Base-by-base conservation (phyloP, 2,329 filamentous ascomycete genomes). In the Balansia obtecta region DNA sequence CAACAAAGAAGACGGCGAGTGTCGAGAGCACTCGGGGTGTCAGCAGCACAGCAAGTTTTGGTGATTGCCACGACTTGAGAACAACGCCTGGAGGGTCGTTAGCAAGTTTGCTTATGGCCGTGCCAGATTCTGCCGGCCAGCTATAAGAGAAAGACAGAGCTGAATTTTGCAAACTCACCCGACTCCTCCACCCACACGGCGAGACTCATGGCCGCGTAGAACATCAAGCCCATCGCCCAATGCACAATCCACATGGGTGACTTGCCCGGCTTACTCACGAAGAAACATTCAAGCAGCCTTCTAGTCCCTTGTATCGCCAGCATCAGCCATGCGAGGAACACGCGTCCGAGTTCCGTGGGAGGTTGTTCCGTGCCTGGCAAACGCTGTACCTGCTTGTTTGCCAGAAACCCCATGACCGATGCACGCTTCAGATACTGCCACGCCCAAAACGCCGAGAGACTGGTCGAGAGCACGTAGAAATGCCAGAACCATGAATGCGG, bases 401-500 rank as follows among this genome's bases (percentile, higher is more conserved):
- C 63, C 66, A 81, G 61, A 15, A 64, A 60, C 30, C 65, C 64
- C 62, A 88, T 75, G 16, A 77, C 57, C 1, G 61, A 54, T 1
- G 86, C 85, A 53, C 70, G 65, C 27, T 60, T 67, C 22, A 77
- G 55, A 49, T 85, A 76, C 64, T 90, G 83, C 56, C 68, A 65
- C 0, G 74, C 77, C 88, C 90, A 96, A 64, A 90, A 85, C 4
- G 80, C 60, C 0, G 87, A 90, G 52, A 79, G 82, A 2, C 71
- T 62, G 4, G 89, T 68, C 3, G 87, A 91, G 37, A 82, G 64
- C 49, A 86, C 62, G 65, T 98, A 97, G 69, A 95, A 97, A 58
- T 93, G 86, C 42, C 75, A 77, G 66, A 97, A 97, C 82, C 87
- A 97, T 54, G 77, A 77, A 68, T 97, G 93, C 20, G 91, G 89